A percentile compares a stretch with the other conserved stretches of the same genome.
Evolutionary conservation across 495 filamentous ascomycete genomes (phyloP).

Genomic region (Penicillium nucicola): DNA sequence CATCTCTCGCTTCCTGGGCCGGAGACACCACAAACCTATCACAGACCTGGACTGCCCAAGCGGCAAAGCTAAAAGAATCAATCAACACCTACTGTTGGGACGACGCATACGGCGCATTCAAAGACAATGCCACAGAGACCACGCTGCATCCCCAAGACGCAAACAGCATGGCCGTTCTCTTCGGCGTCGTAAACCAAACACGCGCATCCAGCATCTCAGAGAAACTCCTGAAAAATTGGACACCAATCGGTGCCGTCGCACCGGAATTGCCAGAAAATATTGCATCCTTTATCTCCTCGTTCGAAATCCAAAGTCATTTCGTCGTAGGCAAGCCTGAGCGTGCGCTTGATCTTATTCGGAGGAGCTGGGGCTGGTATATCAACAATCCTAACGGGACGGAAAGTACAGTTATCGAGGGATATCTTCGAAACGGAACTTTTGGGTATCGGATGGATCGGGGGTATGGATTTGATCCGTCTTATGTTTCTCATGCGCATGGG

Average conservation of each 20-base stretch:
- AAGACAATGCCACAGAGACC: conserved; percentile 51
- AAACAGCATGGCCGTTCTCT: conserved; percentile 47
- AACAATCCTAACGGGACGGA: conserved; percentile 59
- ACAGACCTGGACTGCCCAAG: conserved; percentile 39
- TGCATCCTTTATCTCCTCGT: conserved; percentile 58
- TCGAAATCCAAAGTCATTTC: conserved; percentile 59
- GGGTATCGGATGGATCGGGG: conserved; percentile 52
- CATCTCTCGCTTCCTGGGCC: conserved; percentile 49
- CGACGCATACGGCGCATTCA: conserved; percentile 50
- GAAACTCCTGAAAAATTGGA: conserved; percentile 52
- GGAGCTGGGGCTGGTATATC: conserved; percentile 62
- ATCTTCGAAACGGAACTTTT: conserved; percentile 50
- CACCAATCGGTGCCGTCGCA: conserved; percentile 54
- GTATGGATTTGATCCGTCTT: conserved; percentile 33
- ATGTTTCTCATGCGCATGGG: conserved; percentile 56
- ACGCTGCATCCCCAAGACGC: conserved; percentile 50
- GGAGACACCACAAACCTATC: conserved; percentile 41
- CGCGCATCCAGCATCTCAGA: conserved; percentile 38
- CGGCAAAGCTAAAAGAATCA: conserved; percentile 33
- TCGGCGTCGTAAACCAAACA: conserved; percentile 32
- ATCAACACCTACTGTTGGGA: conserved; percentile 53
- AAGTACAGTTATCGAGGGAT: conserved; percentile 59
- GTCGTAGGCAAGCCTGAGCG: conserved; percentile 39
- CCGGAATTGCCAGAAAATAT: conserved; percentile 57
- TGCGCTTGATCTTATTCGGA: conserved; percentile 55